Evolutionary conservation across 1,139 yeast species (phyloP).

Genomic region (Scheffersomyces parashehatae): DNA sequence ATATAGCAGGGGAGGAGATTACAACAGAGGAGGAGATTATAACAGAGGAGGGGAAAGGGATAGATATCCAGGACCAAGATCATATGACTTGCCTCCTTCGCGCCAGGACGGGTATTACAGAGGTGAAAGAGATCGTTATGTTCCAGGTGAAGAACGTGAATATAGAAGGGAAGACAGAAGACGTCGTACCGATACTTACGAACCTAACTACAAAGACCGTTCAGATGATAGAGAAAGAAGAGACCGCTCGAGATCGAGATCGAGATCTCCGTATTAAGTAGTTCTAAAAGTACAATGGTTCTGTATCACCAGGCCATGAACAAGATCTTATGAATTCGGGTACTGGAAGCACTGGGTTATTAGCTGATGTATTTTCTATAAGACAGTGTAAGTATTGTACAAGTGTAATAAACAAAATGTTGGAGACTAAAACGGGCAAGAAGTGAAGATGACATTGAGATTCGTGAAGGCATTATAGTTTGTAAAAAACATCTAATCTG

Average conservation of each 20-base stretch:
- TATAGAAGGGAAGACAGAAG: conserved; percentile 8
- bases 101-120: conserved; percentile 8
- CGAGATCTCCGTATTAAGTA: conserved; percentile 3
- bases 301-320: no score
- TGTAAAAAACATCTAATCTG: no score
- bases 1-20: conserved; percentile 4
- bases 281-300: no score
- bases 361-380: no score
- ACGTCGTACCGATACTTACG: conserved; percentile 21
- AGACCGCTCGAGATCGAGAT: conserved; percentile 9
- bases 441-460: no score
- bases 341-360: no score
- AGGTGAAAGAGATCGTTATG: conserved; percentile 17
- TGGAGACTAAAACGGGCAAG: no score
- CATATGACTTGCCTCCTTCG: conserved; percentile 13
- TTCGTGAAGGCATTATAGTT: no score
- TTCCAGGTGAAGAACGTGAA: conserved; percentile 10
- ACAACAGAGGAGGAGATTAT: conserved; percentile 1
- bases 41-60: not conserved
- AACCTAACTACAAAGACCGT: conserved; percentile 16
- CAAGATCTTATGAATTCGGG: no score
- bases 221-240: conserved; percentile 4
- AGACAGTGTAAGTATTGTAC: no score
- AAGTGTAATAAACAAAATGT: no score
- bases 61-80: conserved; percentile 8